Base-by-base conservation (phyloP, 2,329 filamentous ascomycete genomes). In the Clonostachys chloroleuca region DNA sequence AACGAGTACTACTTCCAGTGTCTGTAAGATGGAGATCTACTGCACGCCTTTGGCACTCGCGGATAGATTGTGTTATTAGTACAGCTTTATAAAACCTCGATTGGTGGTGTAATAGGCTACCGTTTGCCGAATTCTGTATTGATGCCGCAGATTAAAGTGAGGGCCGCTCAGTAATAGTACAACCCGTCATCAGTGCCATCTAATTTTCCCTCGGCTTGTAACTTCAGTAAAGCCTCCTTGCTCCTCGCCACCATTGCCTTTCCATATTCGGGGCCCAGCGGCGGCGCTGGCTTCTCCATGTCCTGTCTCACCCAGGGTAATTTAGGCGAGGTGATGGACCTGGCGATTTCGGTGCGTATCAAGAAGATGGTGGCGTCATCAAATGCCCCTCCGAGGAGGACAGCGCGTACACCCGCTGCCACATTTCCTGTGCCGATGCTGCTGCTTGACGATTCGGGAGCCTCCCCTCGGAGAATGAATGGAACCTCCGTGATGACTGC, bases 281-380 rank as follows among this genome's bases (percentile, higher is more conserved):
- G 59, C 14, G 60, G 60, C 8, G 53, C 44, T 0, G 52, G 48
- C 30, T 55, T 56, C 6, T 40, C 51, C 14, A 40, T 16, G 34
- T 63, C 59, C 16, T 55, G 51, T 34, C 51, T 51, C 37, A 62
- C 43, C 60, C 59, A 63, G 2, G 52, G 47, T 2, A 59, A 47
- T 7, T 35, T 14, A 34, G 41, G 16, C n/a, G 39, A 13, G 8
- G 37, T 41, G n/a, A 17, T 12, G 18, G 18, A n/a, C 14, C 14
- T n/a, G 30, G 43, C 42, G 12, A 42, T 46, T 10, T 42, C 49
- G 20, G 33, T 55, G 10, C 37, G 49, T 13, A 17, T 54, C 54
- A 48, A 57, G 40, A 30, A 30, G 24, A 30, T 30, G 24, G 24
- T 30, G 13, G 49, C 47, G 4, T 51, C 52, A 13, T 47, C 44